A percentile compares a stretch with the other conserved stretches of the same genome.
Conservation (phyloP, 441 rosid species). For the Monsonia emarginata region DNA sequence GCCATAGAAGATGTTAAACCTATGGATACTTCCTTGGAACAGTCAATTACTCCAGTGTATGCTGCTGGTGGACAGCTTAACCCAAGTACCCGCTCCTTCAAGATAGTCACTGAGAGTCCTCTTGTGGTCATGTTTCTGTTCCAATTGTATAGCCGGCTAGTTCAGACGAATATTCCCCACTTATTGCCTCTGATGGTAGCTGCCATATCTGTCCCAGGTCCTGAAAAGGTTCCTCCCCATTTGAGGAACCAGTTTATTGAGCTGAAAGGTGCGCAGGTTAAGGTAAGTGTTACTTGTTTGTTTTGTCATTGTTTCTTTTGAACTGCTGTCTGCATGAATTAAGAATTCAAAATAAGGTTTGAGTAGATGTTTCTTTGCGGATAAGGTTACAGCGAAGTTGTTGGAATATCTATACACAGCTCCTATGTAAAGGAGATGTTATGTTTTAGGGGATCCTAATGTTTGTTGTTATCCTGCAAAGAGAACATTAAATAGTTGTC, state of each 20-base stretch:
- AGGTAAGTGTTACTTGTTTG: slow-evolving; percentile 42
- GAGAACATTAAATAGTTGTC: too few relatives aligned
- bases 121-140: slow-evolving; percentile 95
- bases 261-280: slow-evolving; percentile 95
- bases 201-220: slow-evolving; percentile 94
- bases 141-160: slow-evolving; percentile 83
- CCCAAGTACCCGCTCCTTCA: slow-evolving; percentile 85
- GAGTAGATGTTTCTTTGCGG: not conserved
- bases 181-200: slow-evolving; percentile 91
- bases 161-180: slow-evolving; percentile 84
- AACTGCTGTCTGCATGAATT: not conserved
- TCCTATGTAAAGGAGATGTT: too few relatives aligned
- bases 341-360: slow-evolving; percentile 2
- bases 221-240: slow-evolving; percentile 74
- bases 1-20: slow-evolving; percentile 60
- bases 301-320: not conserved
- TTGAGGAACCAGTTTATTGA: slow-evolving; percentile 76
- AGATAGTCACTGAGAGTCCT: slow-evolving; percentile 94
- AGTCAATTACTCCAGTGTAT: slow-evolving; percentile 44
- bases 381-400: not conserved
- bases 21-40: slow-evolving; percentile 66
- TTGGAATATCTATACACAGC: too few relatives aligned
- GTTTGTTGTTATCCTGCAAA: too few relatives aligned
- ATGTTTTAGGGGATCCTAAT: too few relatives aligned
- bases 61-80: slow-evolving; percentile 65